A percentile compares a stretch with the other conserved stretches of the same genome.
phyloP scores from a whole-genome alignment of 1,139 yeast species.

The Debaryomyces nepalensis region DNA sequence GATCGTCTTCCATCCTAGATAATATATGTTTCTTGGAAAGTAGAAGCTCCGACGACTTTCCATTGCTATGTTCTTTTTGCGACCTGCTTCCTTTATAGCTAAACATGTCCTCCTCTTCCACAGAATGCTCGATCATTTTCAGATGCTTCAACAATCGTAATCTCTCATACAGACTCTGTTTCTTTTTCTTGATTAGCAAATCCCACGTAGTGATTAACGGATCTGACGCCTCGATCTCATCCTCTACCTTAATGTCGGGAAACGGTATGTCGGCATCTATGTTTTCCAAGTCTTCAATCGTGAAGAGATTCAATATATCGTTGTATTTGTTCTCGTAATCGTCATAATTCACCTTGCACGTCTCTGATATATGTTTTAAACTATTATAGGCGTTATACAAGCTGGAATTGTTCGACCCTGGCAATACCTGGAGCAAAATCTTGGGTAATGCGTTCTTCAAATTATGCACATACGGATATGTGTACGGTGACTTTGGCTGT shows the following conservation, averaged over 20 bases:
- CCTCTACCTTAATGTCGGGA: conserved; percentile 34
- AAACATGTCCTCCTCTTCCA: conserved; percentile 38
- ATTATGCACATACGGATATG: conserved; percentile 53
- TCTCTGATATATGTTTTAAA: conserved; percentile 43
- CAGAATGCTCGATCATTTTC: conserved; percentile 26
- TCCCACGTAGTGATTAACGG: conserved; percentile 53
- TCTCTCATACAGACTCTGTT: conserved; percentile 57
- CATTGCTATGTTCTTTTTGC: conserved; percentile 17
- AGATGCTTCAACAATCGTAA: conserved; percentile 38
- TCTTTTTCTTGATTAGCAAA: conserved; percentile 49
- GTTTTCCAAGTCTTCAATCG: conserved; percentile 39
- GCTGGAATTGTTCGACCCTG: conserved; percentile 53
- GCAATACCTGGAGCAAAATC: conserved; percentile 57
- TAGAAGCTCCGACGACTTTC: conserved; percentile 29
- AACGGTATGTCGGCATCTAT: conserved; percentile 40
- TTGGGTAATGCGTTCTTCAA: conserved; percentile 46
- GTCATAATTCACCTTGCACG: conserved; percentile 36
- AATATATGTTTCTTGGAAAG: conserved; percentile 59
- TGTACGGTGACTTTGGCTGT: conserved; percentile 35
- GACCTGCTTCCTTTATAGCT: conserved; percentile 27
- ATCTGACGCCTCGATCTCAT: conserved; percentile 25
- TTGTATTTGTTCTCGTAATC: conserved; percentile 33
- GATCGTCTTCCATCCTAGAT: conserved; percentile 83
- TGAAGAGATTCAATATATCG: conserved; percentile 33
- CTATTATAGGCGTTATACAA: conserved; percentile 48